A percentile compares a stretch with the other conserved stretches of the same genome.
These are phyloP conservation scores for Rhizoclosmatium globosum DNA, from an alignment of 192 early-diverging fungal species.

Conservation along the genomic window DNA sequence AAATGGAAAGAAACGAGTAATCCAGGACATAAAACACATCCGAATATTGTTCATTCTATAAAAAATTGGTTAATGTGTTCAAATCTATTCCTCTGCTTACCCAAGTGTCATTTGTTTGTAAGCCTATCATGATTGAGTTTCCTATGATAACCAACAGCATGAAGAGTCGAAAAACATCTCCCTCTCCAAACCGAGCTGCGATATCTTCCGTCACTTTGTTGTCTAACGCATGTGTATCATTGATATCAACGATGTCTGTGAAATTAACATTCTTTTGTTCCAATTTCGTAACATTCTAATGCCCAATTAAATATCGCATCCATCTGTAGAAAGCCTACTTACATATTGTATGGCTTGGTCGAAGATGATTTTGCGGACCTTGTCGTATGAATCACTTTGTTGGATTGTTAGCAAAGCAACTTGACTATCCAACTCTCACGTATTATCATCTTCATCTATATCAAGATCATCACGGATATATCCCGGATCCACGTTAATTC, in stretches of 20 bases:
- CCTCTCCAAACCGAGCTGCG: slow-evolving; percentile 45
- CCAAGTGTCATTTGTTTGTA: slow-evolving; percentile 45
- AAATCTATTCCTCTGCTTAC: neutral
- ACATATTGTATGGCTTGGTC: slow-evolving; percentile 48
- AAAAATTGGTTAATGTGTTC: slow-evolving; percentile 6
- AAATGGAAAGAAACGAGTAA: slow-evolving; percentile 42
- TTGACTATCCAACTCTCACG: slow-evolving; percentile 5
- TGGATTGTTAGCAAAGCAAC: neutral
- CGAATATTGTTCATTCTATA: slow-evolving; percentile 32
- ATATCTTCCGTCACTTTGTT: slow-evolving; percentile 47
- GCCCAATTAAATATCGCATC: neutral
- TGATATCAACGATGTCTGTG: slow-evolving; percentile 47
- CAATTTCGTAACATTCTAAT: slow-evolving; percentile 48
- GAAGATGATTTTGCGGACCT: slow-evolving; percentile 51
- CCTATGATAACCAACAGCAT: slow-evolving; percentile 46
- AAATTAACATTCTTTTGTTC: slow-evolving; percentile 50
- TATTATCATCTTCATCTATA: slow-evolving; percentile 40
- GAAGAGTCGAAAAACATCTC: slow-evolving; percentile 44
- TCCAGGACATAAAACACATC: slow-evolving; percentile 42
- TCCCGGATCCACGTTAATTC: slow-evolving; percentile 21
- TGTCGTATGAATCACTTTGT: slow-evolving; percentile 47
- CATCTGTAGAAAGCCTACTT: neutral
- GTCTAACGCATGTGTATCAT: slow-evolving; percentile 48
- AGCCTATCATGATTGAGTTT: slow-evolving; percentile 49
- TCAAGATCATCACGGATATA: neutral